Base-by-base conservation (phyloP, 805 yeast species). In the Hemisphaericaspora nanyangensis region DNA sequence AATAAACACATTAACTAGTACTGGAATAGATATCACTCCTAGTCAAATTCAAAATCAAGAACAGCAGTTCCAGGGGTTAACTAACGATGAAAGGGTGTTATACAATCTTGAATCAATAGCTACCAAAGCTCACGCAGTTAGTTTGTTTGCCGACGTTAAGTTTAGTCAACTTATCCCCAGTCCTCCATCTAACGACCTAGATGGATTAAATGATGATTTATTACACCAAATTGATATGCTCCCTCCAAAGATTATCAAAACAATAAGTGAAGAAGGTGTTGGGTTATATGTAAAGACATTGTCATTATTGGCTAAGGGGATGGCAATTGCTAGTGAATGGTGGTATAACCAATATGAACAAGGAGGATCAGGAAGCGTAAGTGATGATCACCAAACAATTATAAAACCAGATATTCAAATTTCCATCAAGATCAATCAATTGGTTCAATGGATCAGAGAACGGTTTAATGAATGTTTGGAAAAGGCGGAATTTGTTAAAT, bases 371-470 rank as follows among this genome's bases (percentile, higher is more conserved):
- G 10, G 10, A 6, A 44, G 24, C 20, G 10, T 32, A 18, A 39
- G 31, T 18, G 43, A 35, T 16, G 42, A 31, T 17, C 34, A 31
- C 27, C 22, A n/a, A 16, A 12, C 26, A 22, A 8, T 22, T 26
- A 18, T n/a, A 7, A 36, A 37, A 8, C 16, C 19, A 6, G 37
- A 43, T 28, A 27, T 34, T 16, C 38, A 33, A 34, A 39, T 22
- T 42, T 46, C 35, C 40, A 43, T 7, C 35, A 46, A 34, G 42
- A 62, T 84, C 50, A 82, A 82, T 55, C 79, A 74, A 53, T 66
- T 85, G 34, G 95, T 89, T 10, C 97, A 93, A 62, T 89, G 96
- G 96, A 81, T 87, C 6, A 74, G 98, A 43, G 89, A 83, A 42
- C 76, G 80, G 45, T 91, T 89, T 63, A 91, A 93, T 60, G 96